Evolutionary conservation across 768 basidiomycete genomes (phyloP).

Genomic region (Leccinum subtestaceum): DNA sequence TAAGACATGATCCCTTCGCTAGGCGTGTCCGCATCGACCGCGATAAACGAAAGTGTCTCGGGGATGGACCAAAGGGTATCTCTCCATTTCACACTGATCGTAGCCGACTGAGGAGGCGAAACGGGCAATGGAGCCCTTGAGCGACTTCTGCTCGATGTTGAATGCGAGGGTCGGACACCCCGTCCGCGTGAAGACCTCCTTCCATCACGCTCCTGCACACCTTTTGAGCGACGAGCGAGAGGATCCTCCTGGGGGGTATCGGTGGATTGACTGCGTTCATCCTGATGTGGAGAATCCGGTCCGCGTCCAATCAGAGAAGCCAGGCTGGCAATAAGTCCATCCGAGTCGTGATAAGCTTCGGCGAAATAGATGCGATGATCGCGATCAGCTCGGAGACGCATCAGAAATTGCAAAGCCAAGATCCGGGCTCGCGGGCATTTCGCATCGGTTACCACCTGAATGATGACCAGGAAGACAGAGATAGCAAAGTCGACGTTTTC

Average conservation of each 20-base stretch:
- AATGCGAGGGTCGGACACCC: constrained; percentile 40
- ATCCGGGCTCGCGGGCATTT: constrained; percentile 62
- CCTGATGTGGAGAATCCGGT: constrained; percentile 26
- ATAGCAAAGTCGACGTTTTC: constrained; percentile 52
- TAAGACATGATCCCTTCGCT: constrained; percentile 70
- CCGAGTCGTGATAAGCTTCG: constrained; percentile 48
- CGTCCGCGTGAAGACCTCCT: constrained; percentile 53
- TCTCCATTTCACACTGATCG: constrained; percentile 34
- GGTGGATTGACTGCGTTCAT: constrained; percentile 22
- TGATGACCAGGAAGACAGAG: constrained; percentile 49
- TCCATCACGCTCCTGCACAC: constrained; percentile 51
- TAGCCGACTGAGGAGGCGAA: constrained; percentile 24
- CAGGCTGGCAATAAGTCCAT: constrained; percentile 56
- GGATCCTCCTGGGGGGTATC: constrained; percentile 32
- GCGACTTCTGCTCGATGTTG: constrained; percentile 56
- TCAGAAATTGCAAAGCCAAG: constrained; percentile 77
- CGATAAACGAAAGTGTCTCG: constrained; percentile 57
- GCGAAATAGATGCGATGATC: constrained; percentile 83
- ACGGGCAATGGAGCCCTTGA: constrained; percentile 49
- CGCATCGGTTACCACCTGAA: constrained; percentile 45
- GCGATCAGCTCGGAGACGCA: constrained; percentile 85
- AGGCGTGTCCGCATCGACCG: constrained; percentile 55
- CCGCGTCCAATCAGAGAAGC: constrained; percentile 63
- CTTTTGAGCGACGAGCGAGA: constrained; percentile 42
- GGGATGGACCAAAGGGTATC: constrained; percentile 68